Evolutionary conservation across 129 eudicot genomes (phyloP), one percentile per base, ranked within the genome.

Genomic region (Arctium lappa): DNA sequence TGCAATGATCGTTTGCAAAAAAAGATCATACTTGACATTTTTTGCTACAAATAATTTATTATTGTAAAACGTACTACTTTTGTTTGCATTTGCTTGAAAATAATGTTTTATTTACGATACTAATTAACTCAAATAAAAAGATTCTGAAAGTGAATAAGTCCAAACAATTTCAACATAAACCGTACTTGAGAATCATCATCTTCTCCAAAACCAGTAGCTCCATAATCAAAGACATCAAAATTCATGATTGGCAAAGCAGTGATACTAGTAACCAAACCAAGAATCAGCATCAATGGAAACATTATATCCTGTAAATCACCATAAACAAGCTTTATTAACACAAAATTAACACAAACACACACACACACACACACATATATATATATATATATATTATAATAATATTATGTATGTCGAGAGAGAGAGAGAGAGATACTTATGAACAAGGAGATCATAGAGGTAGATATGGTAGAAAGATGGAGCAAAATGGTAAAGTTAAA

Each of bases 181-280:
- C 30, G 63, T 82, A 91, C 97, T 68, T 82, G 84, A 56, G 97
- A 90, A 84, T 88, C 86, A 73, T 92, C 97, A 0, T 63, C 68
- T 39, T 3, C 38, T 27, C 89, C 91, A 42, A 75, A 76, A 18
- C 88, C 83, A 37, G 50, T 76, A 77, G 97, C 97, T 79, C 94
- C 94, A 80, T 74, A 89, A 74, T 92, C 81, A 13, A 87, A 36
- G 56, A 92, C 89, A 69, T 90, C 72, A 75, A 86, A 88, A 22
- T 72, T 76, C 44, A 68, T 75, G 73, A 76, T 4, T 0, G 83
- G 75, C 15, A 40, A 81, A 62, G 72, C 83, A 39, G 29, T 36
- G 63, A 16, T 72, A 79, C 65, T 42, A 34, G 76, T 33, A 71
- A 72, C 83, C 65, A 72, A 77, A 77, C 83, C 22, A 74, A 81